phyloP scores from a whole-genome alignment of 1,284 basidiomycete genomes.

The Thecaphora thlaspeos region DNA sequence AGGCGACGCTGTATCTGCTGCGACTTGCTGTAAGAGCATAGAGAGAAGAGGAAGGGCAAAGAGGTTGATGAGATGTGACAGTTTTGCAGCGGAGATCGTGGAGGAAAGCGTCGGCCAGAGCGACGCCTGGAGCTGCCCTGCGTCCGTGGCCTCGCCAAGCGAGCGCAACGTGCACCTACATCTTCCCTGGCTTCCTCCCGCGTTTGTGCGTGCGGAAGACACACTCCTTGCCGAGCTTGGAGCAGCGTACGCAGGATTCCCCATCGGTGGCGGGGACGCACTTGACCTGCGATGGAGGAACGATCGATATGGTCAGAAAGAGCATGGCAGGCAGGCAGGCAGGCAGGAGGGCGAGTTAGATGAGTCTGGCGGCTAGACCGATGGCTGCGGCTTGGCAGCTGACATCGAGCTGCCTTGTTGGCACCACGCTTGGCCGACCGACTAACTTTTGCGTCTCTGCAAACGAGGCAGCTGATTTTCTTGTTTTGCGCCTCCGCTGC shows the following conservation, averaged over 20 bases:
- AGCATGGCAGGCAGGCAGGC: not conserved
- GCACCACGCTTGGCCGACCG: no score
- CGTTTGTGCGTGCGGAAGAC: constrained; percentile 21
- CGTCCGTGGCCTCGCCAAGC: no score
- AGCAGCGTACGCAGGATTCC: constrained; percentile 9
- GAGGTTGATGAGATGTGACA: no score
- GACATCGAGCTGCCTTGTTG: no score
- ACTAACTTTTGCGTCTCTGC: constrained; percentile 14
- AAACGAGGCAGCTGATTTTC: constrained; percentile 25
- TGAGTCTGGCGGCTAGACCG: no score
- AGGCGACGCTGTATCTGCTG: constrained; percentile 24
- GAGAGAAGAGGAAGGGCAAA: not conserved
- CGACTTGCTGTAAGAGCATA: constrained; percentile 5
- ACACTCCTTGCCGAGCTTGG: constrained; percentile 17
- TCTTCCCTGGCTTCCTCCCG: constrained; percentile 30
- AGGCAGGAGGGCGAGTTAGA: no score
- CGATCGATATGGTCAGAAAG: not conserved
- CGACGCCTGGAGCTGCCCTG: no score
- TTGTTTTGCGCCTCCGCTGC: constrained; percentile 1
- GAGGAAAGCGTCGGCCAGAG: no score
- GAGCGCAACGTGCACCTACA: not conserved
- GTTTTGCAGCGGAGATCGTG: no score
- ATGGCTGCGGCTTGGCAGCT: no score
- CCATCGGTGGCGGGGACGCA: constrained; percentile 7
- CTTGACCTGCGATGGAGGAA: constrained; percentile 9